A percentile compares a stretch with the other conserved stretches of the same genome.
phyloP scores from a whole-genome alignment of 2,329 filamentous ascomycete genomes.

The Xylariaceae sp. region DNA sequence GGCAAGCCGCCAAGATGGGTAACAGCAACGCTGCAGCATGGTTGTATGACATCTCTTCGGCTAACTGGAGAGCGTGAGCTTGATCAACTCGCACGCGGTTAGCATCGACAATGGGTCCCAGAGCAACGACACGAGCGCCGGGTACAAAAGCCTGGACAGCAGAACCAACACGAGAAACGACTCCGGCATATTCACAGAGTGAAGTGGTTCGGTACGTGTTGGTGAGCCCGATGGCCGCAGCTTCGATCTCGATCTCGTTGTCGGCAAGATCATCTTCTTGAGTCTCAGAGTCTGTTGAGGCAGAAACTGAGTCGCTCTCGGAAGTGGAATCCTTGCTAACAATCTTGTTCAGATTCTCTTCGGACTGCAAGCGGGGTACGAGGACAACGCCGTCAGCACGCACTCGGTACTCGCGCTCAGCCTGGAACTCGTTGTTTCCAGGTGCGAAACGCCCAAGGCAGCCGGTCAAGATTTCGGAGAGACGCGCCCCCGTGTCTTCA shows the following conservation, averaged over 20 bases:
- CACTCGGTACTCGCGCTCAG: conserved; percentile 19
- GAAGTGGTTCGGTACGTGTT: neutral
- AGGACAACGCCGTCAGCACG: conserved; percentile 6
- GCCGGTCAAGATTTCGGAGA: neutral
- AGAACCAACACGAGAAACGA: conserved; percentile 7
- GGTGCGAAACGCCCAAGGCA: neutral
- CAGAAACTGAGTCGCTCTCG: neutral
- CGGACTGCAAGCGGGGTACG: conserved; percentile 17
- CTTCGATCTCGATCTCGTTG: conserved; percentile 11
- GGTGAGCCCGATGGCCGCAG: neutral
- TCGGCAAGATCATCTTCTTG: neutral
- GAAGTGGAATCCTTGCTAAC: conserved; percentile 1
- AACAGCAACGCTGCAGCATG: neutral
- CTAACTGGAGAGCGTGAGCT: neutral
- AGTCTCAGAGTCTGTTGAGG: neutral
- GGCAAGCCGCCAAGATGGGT: conserved; percentile 1
- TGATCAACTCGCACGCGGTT: neutral
- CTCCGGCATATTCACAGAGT: conserved; percentile 10
- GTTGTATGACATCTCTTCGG: neutral
- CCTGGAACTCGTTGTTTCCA: neutral
- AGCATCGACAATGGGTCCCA: neutral
- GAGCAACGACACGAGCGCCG: conserved; percentile 7
- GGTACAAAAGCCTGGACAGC: neutral
- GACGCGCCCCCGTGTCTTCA: neutral
- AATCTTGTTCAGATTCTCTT: conserved; percentile 14